These are phyloP conservation scores for Xylaria sp. DNA, from an alignment of 2,329 filamentous ascomycete species.

Conservation along the genomic window DNA sequence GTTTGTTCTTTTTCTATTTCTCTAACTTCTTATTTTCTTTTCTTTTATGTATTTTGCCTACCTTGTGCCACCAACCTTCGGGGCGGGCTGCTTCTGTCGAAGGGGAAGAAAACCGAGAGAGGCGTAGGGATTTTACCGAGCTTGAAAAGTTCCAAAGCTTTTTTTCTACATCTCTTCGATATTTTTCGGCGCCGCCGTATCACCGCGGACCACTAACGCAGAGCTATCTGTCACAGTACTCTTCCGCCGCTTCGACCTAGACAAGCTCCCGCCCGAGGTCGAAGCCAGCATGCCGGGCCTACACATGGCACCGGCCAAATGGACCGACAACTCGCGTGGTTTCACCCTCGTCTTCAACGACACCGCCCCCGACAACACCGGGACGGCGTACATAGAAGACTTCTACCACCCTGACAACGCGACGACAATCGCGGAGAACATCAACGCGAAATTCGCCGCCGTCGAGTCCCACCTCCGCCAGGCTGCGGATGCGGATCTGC, in stretches of 20 bases:
- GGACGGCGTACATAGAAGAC: conserved; percentile 61
- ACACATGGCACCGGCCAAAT: conserved; percentile 57
- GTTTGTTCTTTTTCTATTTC: background rate
- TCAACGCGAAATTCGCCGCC: conserved; percentile 58
- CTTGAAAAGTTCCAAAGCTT: background rate
- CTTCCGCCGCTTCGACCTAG: conserved; percentile 59
- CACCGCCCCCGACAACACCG: conserved; percentile 46
- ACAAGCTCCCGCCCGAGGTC: conserved; percentile 42
- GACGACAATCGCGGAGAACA: conserved; percentile 51
- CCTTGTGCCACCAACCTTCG: background rate
- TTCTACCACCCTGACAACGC: conserved; percentile 56
- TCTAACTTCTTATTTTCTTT: background rate
- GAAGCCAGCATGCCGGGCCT: conserved; percentile 56
- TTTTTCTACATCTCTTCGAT: background rate
- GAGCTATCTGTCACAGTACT: conserved; percentile 43
- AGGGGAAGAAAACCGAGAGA: too few relatives aligned
- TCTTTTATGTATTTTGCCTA: too few relatives aligned
- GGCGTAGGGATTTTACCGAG: background rate
- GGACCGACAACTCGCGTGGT: conserved; percentile 56
- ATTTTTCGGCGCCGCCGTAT: too few relatives aligned
- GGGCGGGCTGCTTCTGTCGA: too few relatives aligned
- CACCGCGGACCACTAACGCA: background rate
- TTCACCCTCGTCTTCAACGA: conserved; percentile 58
- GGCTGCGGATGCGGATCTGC: conserved; percentile 47
- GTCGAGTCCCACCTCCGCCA: conserved; percentile 53